Conservation (phyloP, 129 eudicot species). For the Calendula officinalis region DNA sequence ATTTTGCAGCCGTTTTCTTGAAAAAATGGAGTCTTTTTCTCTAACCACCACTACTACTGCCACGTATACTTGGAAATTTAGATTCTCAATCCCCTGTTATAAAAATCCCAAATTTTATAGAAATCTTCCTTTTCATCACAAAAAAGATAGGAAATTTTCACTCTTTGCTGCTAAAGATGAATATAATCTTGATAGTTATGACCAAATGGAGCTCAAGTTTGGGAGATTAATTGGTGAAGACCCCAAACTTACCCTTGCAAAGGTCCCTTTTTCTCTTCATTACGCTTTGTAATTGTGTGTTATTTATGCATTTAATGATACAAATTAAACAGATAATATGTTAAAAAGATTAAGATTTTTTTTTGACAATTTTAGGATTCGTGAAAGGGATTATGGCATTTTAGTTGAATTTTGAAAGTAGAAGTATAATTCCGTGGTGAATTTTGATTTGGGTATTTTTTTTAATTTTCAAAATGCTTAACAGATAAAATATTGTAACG, state of each 20-base stretch:
- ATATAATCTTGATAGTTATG: conserved; percentile 50
- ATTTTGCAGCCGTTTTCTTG: conserved; percentile 23
- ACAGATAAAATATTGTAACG: too few relatives aligned
- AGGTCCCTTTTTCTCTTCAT: conserved; percentile 47
- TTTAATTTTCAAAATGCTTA: too few relatives aligned
- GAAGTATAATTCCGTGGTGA: not conserved
- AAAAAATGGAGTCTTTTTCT: conserved; percentile 37
- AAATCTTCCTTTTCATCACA: conserved; percentile 35
- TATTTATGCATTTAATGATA: not conserved
- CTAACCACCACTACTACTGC: conserved; percentile 35
- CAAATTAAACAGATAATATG: not conserved
- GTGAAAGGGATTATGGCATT: not conserved
- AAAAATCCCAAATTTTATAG: conserved; percentile 33
- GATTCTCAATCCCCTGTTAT: conserved; percentile 39
- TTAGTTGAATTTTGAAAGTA: not conserved
- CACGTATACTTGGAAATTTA: conserved; percentile 32
- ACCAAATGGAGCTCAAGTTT: conserved; percentile 73
- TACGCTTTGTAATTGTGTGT: not conserved
- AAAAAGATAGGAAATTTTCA: conserved; percentile 34
- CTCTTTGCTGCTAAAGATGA: conserved; percentile 63
- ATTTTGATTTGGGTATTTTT: not conserved
- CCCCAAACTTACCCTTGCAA: conserved; percentile 80
- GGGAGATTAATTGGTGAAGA: conserved; percentile 82
- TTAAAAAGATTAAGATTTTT: conserved; percentile 3
- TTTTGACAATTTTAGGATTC: conserved; percentile 11